Base-by-base conservation (phyloP, 768 basidiomycete species). In the Infundibulicybe gibba region DNA sequence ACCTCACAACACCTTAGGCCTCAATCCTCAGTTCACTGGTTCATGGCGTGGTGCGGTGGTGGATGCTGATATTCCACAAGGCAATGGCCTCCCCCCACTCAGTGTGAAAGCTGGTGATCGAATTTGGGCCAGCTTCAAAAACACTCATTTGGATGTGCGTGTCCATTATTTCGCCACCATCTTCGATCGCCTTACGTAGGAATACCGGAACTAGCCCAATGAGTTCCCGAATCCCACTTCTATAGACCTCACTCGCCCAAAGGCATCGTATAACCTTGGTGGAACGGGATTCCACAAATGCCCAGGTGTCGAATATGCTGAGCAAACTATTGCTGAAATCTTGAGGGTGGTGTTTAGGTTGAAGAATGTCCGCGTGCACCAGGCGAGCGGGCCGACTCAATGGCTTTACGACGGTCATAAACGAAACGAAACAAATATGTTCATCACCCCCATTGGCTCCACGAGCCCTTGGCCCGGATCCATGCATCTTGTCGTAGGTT, bases 351-450 rank as follows among this genome's bases (percentile, higher is more conserved):
- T 81, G 30, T 77, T 79, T 62, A 66, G 49, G 40, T 52, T 71
- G 30, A 64, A 69, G 51, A 75, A 75, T 52, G 49, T 79, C 30
- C 69, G 73, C 71, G 74, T 32, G 77, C 74, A 1, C 61, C 69
- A 12, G 77, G 76, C 54, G 63, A 41, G 60, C 69, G 8, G 80
- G 79, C 1, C 54, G 49, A 30, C 61, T 77, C 16, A 56, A 58
- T 17, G 56, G 65, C 5, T 69, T 69, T 50, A 53, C 53, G 39
- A 57, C 53, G 11, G 33, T 56, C 9, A 43, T 67, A 11, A 59
- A 62, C 32, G 63, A 67, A 45, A 68, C 9, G 71, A 69, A 46
- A 62, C 59, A 32, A 64, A 67, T 43, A 59, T 61, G 14, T 70
- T 59, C 50, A 32, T 69, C 33, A 58, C 56, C 32, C 61, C 62